A percentile compares a stretch with the other conserved stretches of the same genome.
Conservation (phyloP, 768 basidiomycete genomes). For the Chlorophyllum brunneum region DNA sequence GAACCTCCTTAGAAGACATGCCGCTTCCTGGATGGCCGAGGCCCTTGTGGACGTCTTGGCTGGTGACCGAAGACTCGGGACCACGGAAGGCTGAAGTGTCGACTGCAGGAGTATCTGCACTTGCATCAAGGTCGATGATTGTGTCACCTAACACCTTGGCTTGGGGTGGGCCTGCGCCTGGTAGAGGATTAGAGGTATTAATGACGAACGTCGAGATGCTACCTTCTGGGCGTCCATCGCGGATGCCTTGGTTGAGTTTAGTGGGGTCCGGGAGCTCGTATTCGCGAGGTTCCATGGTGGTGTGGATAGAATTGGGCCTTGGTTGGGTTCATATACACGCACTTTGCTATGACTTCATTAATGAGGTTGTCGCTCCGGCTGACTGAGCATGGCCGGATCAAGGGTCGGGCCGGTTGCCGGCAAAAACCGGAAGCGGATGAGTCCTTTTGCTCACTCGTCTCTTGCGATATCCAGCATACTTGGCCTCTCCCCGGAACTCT, state of each 20-base stretch:
- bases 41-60: slow-evolving; percentile 9
- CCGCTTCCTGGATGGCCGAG: slow-evolving; percentile 13
- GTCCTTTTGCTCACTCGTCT: too few relatives aligned
- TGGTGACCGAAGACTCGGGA: slow-evolving; percentile 8
- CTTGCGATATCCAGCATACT: too few relatives aligned
- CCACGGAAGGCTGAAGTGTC: slow-evolving; percentile 3
- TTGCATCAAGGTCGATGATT: slow-evolving; percentile 6
- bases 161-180: slow-evolving; percentile 3
- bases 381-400: slow-evolving; percentile 7
- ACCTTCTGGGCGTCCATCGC: slow-evolving; percentile 13
- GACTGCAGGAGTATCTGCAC: neutral
- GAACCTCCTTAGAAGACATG: slow-evolving; percentile 8
- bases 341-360: neutral
- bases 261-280: neutral
- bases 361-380: neutral
- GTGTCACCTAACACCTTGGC: slow-evolving; percentile 1
- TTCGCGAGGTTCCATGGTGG: slow-evolving; percentile 6
- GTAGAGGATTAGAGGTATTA: neutral
- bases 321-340: neutral
- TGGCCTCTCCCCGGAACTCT: neutral
- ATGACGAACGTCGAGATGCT: neutral
- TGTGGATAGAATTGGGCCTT: neutral
- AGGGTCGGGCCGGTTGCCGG: slow-evolving; percentile 11
- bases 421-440: slow-evolving; percentile 19
- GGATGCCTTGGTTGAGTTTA: slow-evolving; percentile 11